Evolutionary conservation across 2,329 filamentous ascomycete species (phyloP).

Genomic region (Clonostachys rhizophaga): DNA sequence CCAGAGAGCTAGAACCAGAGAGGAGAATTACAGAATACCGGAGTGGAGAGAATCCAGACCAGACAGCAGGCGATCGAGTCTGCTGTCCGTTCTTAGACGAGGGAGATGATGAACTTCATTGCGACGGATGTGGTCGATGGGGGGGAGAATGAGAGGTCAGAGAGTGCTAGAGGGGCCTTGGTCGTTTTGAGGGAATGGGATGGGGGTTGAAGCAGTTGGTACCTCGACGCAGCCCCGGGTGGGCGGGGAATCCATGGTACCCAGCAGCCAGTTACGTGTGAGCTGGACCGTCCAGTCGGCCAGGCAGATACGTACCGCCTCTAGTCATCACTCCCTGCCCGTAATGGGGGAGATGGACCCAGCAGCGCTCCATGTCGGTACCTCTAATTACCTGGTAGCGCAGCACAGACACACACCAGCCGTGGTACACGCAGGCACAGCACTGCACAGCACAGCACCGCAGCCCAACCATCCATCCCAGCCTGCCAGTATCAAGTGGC

Average conservation of each 20-base stretch:
- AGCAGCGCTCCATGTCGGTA: too few relatives aligned
- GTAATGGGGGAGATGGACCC: too few relatives aligned
- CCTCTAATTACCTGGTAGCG: too few relatives aligned
- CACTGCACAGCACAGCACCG: neutral
- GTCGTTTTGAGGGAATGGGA: conserved; percentile 3
- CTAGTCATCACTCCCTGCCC: too few relatives aligned
- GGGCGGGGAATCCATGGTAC: too few relatives aligned
- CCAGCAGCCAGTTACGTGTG: too few relatives aligned
- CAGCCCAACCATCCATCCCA: neutral
- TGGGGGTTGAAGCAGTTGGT: too few relatives aligned
- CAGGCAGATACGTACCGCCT: too few relatives aligned
- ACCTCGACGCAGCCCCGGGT: too few relatives aligned
- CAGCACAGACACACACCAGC: neutral
- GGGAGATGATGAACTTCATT: conserved; percentile 48
- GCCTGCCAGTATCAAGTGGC: too few relatives aligned
- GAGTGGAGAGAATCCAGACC: conserved; percentile 29
- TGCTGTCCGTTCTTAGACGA: conserved; percentile 14
- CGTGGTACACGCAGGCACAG: neutral
- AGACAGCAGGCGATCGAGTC: conserved; percentile 42
- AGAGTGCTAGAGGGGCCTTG: conserved; percentile 2
- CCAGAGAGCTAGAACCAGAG: conserved; percentile 4
- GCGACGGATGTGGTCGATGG: conserved; percentile 41
- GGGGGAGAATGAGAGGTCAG: conserved; percentile 25
- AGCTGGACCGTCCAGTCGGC: too few relatives aligned
- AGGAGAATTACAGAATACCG: conserved; percentile 7